Conservation (phyloP, 2,329 filamentous ascomycete genomes). For the Verticillium nubilum region DNA sequence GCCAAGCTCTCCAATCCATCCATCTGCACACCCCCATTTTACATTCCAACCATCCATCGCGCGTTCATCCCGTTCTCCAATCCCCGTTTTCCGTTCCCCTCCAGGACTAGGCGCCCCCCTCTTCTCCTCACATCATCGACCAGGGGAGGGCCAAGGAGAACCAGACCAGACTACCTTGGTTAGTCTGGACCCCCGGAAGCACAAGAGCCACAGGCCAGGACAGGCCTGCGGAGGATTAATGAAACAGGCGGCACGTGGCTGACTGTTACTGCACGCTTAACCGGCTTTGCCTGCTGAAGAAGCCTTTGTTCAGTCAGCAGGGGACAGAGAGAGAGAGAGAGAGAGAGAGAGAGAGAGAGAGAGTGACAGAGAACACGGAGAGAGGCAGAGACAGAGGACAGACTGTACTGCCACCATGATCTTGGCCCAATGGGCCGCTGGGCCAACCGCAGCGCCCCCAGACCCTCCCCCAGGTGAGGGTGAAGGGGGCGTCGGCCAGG, state of each 20-base stretch:
- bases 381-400: not conserved
- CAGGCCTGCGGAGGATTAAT: constrained; percentile 1
- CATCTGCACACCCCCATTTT: not conserved
- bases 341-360: not conserved
- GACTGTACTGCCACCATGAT: constrained; percentile 4
- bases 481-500: not conserved
- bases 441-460: constrained; percentile 12
- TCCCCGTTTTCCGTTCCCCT: not conserved
- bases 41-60: not conserved
- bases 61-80: not conserved
- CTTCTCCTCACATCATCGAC: not conserved
- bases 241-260: constrained; percentile 3
- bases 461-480: constrained; percentile 5
- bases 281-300: too few relatives aligned
- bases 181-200: not conserved
- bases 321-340: not conserved
- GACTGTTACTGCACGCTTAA: not conserved
- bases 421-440: constrained; percentile 13
- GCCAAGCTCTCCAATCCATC: too few relatives aligned
- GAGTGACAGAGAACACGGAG: too few relatives aligned
- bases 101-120: not conserved
- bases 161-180: too few relatives aligned
- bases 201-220: not conserved
- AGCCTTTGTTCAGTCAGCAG: not conserved
- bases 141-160: too few relatives aligned